phyloP scores from a whole-genome alignment of 441 rosid species.

The Gossypium lobatum region DNA sequence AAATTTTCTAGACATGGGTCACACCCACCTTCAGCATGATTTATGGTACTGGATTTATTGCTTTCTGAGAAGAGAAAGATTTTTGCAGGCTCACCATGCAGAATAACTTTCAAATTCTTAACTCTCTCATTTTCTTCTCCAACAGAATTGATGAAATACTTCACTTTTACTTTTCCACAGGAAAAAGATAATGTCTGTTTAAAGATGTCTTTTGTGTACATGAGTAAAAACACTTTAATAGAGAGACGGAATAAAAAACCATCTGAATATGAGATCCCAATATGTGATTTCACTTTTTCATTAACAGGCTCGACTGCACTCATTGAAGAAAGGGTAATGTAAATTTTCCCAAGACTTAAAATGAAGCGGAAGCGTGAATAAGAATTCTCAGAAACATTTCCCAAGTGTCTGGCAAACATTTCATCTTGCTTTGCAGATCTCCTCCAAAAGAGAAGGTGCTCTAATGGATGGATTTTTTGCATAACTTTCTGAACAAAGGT shows the following conservation, averaged over 20 bases:
- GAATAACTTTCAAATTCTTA: conserved; percentile 35
- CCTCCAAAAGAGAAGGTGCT: conserved; percentile 24
- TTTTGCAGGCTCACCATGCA: conserved; percentile 60
- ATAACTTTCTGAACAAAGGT: conserved; percentile 35
- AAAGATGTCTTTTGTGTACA: conserved; percentile 39
- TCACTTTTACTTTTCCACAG: conserved; percentile 52
- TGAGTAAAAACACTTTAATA: conserved; percentile 42
- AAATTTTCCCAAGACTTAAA: conserved; percentile 49
- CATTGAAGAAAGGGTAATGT: conserved; percentile 36
- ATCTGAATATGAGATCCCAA: conserved; percentile 38
- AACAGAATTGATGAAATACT: conserved; percentile 33
- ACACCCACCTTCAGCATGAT: conserved; percentile 31
- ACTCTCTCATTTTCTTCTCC: conserved; percentile 31
- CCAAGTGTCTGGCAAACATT: conserved; percentile 24
- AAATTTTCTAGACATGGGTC: conserved; percentile 35
- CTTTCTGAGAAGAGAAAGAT: conserved; percentile 31
- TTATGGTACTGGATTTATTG: conserved; percentile 22
- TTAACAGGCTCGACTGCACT: conserved; percentile 25
- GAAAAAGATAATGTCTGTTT: conserved; percentile 47
- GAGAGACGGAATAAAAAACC: conserved; percentile 46
- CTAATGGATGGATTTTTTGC: conserved; percentile 27
- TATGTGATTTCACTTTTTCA: conserved; percentile 29
- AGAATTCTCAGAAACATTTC: conserved; percentile 27
- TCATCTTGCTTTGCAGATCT: conserved; percentile 28
- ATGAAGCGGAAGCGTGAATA: conserved; percentile 33